phyloP scores from a whole-genome alignment of 768 basidiomycete genomes.

The Podaxis sp. region DNA sequence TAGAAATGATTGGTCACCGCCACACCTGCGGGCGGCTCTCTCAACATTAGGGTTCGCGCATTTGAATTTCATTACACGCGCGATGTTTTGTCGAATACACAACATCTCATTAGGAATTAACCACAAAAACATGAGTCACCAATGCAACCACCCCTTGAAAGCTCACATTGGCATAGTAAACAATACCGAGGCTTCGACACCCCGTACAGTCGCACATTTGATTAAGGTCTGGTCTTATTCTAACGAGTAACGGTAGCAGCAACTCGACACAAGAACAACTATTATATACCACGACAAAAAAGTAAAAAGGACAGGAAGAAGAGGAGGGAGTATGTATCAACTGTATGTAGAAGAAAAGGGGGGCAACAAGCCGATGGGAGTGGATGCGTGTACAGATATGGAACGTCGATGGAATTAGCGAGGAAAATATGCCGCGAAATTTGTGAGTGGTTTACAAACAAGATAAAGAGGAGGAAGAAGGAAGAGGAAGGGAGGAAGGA shows the following conservation, averaged over 20 bases:
- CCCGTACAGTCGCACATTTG: background rate
- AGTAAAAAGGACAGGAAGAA: background rate
- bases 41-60: background rate
- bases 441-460: background rate
- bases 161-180: too few relatives aligned
- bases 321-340: background rate
- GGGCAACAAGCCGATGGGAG: background rate
- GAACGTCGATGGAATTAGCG: background rate
- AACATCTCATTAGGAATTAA: too few relatives aligned
- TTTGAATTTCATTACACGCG: background rate
- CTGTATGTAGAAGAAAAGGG: background rate
- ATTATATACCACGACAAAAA: background rate
- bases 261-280: background rate
- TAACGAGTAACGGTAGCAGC: background rate
- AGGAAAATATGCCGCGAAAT: background rate
- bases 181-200: too few relatives aligned
- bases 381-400: background rate
- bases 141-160: too few relatives aligned
- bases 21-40: background rate
- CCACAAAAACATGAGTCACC: too few relatives aligned
- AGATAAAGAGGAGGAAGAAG: constrained; percentile 4
- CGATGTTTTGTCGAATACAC: too few relatives aligned
- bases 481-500: background rate
- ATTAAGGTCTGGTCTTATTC: background rate
- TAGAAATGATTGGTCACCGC: background rate